Base-by-base conservation (phyloP, 345 rosid species). In the Limnanthes douglasii region DNA sequence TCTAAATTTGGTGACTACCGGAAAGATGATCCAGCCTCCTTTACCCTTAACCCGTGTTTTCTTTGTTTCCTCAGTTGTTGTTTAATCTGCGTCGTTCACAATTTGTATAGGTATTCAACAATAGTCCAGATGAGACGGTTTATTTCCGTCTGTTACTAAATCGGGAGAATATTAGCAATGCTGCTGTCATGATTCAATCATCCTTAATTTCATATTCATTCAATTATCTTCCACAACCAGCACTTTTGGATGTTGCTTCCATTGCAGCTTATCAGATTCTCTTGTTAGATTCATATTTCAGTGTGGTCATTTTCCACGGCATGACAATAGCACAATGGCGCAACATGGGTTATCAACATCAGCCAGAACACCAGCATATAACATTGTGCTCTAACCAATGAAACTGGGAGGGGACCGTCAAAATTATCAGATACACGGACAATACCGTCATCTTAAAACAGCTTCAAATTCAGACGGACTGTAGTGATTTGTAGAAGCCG, bases 241-340 rank as follows among this genome's bases (percentile, higher is more conserved):
- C 96, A 22, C 61, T 92, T 57, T 63, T 92, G 48, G 99, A 92
- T 37, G 99, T 92, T 45, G 93, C 96, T 50, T 92, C 99, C 50
- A 85, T 92, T 59, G 72, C 86, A 19, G 86, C 94, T 13, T 93
- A 90, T 32, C 67, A 66, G n/a, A 85, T 90, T 48, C 94, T 90
- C 45, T 60, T 90, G 33, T 56, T 90, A 48, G 99, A 90, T 69
- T 62, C 99, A 19, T 90, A 90, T 50, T 85, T 90, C 54, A 85
- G 96, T 48, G 50, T 90, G 58, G 99, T 92, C 26, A 54, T 92
- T 48, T 92, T 92, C 64, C 94, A 92, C 71, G 96, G 99, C 42
- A 80, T 92, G 99, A 92, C 99, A 24, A 72, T 92, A 66, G 94
- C 99, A 26, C 99, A 92, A 23, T 92, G 99, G 96, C 85, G 96